Conservation (phyloP, 306 rosid species). For the Glycine soja region DNA sequence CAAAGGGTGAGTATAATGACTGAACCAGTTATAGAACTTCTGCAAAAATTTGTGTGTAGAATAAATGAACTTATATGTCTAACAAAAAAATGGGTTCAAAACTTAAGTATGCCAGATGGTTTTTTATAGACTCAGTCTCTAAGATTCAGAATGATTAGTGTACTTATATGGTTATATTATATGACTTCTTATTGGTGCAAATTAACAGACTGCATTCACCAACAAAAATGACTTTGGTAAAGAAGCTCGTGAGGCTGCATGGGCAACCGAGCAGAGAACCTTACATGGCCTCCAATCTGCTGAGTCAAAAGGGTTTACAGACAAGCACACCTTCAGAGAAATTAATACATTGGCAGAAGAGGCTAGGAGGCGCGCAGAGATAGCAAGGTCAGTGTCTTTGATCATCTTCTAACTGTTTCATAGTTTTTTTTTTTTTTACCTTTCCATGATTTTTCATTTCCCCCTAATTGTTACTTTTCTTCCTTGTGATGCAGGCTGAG, state of each 20-base stretch:
- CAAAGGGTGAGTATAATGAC: constrained; percentile 64
- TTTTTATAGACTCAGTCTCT: not conserved
- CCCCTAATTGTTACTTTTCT: not conserved
- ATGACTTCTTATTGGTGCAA: constrained; percentile 32
- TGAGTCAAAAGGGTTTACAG: constrained; percentile 52
- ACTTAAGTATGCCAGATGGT: too few species aligned
- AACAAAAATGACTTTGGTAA: constrained; percentile 72
- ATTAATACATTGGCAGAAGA: constrained; percentile 77
- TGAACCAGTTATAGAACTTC: not conserved
- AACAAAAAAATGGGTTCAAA: not conserved
- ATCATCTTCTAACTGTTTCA: constrained; percentile 30
- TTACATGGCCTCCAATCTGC: constrained; percentile 66
- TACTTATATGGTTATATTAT: constrained; percentile 4
- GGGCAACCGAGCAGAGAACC: constrained; percentile 82
- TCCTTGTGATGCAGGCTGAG: constrained; percentile 62
- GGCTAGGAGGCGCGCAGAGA: constrained; percentile 78
- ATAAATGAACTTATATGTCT: constrained; percentile 2
- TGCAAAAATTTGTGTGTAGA: not conserved
- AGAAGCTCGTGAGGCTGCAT: constrained; percentile 76
- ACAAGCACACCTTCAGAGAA: constrained; percentile 65
- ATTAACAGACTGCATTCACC: constrained; percentile 75
- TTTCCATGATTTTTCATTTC: not conserved
- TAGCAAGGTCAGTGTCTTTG: constrained; percentile 64
- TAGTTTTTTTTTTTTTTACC: not conserved
- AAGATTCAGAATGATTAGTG: constrained; percentile 5